Base-by-base conservation (phyloP, 352 stramenopile species). In the Elongisporangium prolatum region DNA sequence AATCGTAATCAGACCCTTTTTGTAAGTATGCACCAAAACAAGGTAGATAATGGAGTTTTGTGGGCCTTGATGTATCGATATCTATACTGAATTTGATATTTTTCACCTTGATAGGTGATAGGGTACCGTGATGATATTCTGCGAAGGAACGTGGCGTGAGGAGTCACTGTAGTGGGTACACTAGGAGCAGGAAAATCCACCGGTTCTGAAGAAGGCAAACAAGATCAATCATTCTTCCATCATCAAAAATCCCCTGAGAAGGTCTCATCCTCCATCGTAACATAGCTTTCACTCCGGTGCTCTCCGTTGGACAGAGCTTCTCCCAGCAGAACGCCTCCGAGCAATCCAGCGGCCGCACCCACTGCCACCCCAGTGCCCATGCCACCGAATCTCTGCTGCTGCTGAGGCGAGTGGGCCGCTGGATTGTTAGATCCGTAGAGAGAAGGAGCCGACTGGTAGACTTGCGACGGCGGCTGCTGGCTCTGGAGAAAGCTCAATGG, bases 291-390 rank as follows among this genome's bases (percentile, higher is more conserved):
- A 9, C 28, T 40, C 28, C 14, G 4, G 5, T 40, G 28, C 28
- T 40, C 28, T 40, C 28, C 14, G 28, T 40, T 40, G 28, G 28
- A 6, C 28, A 40, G 28, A 13, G 28, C 28, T 8, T 9, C 28
- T 8, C 68, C 70, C 24, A 82, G 50, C 10, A 82, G 28, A 2
- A 82, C 56, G 4, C 72, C 70, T 48, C 72, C 74, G 13, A 80
- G 24, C 7, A 83, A 50, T 50, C 69, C 67, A n/a, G 62, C 67
- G 20, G 67, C 74, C 20, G 67, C 69, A 4, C 74, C 68, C 51
- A 73, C 71, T 7, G 70, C 72, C 20, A 79, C 58, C 10, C 65
- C 68, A 7, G 70, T 73, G 52, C 72, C 73, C 70, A 82, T 79
- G 49, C 70, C 68, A 37, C 70, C 64, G 22, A 61, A 62, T 10